Conservation (phyloP, 1,284 basidiomycete species). For the Vanrija pseudolonga region DNA sequence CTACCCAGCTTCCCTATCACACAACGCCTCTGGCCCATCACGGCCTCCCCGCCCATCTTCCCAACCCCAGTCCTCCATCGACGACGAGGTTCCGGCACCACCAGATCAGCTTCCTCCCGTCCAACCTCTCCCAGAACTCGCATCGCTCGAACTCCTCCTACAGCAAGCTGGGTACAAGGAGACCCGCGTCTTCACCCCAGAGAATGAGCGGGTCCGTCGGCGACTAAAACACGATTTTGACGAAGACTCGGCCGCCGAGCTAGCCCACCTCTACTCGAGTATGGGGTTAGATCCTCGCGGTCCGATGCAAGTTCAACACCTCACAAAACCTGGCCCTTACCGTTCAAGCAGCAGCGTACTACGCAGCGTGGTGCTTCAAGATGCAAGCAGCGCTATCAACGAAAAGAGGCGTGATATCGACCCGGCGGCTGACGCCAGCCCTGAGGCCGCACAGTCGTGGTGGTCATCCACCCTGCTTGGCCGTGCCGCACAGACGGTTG, state of each 20-base stretch:
- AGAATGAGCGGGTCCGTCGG: constrained; percentile 57
- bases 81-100: constrained; percentile 22
- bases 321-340: constrained; percentile 10
- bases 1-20: constrained; percentile 20
- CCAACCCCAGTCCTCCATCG: constrained; percentile 15
- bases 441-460: constrained; percentile 18
- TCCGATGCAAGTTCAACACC: constrained; percentile 10
- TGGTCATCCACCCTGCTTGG: constrained; percentile 12
- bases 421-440: background rate
- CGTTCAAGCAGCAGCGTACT: constrained; percentile 17
- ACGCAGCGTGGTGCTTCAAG: constrained; percentile 17
- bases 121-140: constrained; percentile 32
- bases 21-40: constrained; percentile 20
- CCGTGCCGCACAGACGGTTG: constrained; percentile 10
- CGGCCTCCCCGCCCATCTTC: constrained; percentile 9
- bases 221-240: constrained; percentile 32
- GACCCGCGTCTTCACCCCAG: constrained; percentile 78
- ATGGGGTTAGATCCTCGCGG: constrained; percentile 25
- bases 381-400: constrained; percentile 6
- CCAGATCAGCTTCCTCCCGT: constrained; percentile 9
- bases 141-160: constrained; percentile 74
- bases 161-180: constrained; percentile 84
- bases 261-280: constrained; percentile 31
- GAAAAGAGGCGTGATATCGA: background rate
- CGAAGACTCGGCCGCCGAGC: constrained; percentile 30